Evolutionary conservation across 108 stramenopile genomes (phyloP), one percentile per base, ranked within the genome.

Genomic region (Cylindrotheca closterium): DNA sequence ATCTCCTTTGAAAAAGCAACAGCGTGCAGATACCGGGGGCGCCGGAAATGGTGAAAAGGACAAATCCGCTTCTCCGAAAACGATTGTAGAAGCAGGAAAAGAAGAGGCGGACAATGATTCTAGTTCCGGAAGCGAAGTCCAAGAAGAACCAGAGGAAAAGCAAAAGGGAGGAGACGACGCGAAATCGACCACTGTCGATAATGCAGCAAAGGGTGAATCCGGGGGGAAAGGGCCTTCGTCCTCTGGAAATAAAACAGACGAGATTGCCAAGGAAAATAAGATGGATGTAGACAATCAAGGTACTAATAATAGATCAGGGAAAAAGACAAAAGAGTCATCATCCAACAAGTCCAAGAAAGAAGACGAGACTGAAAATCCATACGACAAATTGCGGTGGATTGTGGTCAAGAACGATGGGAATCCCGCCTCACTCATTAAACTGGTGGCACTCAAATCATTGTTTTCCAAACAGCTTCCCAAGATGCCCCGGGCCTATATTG

Each of bases 391-490:
- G 56, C 74, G 74, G 57, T 80, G 75, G 28, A 71, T 69, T 28
- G 94, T 97, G 30, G 85, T 93, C 8, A 32, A 62, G 30, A 93
- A 93, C 63, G 96, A 99, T 79, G 93, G 93, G 21, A 71, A 69
- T 18, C 81, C 78, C 2, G 79, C 88, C 30, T 76, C 77, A 45
- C 74, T 96, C 29, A 85, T 91, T 56, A 89, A 88, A 55, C 81
- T 99, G 33, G 83, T 96, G 22, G 91, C 86, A 2, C 88, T 96
- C 37, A 98, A 98, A 70, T 90, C 93, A 22, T 88, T 99, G 23
- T 98, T 99, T 67, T 70, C 91, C n/a, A 80, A 85, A 70, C 98
- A 99, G 67, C 81, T 99, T 10, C 99, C 99, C 52, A 99, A 98
- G 81, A 99, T 99, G 98, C 98, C 97, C 7, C 65, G 74, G 7